A percentile compares a stretch with the other conserved stretches of the same genome.
phyloP scores from a whole-genome alignment of 1,139 yeast species.

The Blastobotrys buckinghamii region DNA sequence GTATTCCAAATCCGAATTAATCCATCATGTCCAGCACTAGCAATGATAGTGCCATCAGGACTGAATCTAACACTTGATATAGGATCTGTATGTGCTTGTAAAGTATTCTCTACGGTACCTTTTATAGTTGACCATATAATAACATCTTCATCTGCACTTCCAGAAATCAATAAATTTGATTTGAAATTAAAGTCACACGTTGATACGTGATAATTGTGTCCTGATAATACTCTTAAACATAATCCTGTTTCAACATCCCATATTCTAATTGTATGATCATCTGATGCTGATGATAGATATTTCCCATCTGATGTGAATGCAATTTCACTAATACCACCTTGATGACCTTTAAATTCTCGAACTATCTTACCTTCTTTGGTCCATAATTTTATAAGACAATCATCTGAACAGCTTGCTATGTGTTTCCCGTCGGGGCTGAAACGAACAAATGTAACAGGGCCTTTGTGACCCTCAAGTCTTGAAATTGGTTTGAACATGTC shows the following conservation, averaged over 20 bases:
- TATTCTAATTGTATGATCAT: conserved; percentile 73
- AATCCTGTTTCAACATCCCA: conserved; percentile 48
- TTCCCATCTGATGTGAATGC: conserved; percentile 73
- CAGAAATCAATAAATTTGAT: conserved; percentile 76
- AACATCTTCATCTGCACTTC: conserved; percentile 87
- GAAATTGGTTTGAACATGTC: no score
- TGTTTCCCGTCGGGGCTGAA: conserved; percentile 48
- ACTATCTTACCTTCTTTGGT: conserved; percentile 32
- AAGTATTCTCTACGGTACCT: conserved; percentile 66
- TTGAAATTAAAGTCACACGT: conserved; percentile 63
- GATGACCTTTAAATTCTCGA: conserved; percentile 52
- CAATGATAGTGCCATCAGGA: conserved; percentile 77
- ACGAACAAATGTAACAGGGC: conserved; percentile 11
- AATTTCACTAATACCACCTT: conserved; percentile 62
- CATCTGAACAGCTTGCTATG: conserved; percentile 54
- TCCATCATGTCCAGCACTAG: conserved; percentile 90
- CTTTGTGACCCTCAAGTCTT: conserved; percentile 6
- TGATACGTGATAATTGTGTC: conserved; percentile 84
- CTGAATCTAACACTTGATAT: conserved; percentile 67
- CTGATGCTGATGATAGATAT: conserved; percentile 78
- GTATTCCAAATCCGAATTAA: conserved; percentile 80
- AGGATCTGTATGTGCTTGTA: conserved; percentile 94
- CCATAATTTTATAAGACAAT: conserved; percentile 43
- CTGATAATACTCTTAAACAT: conserved; percentile 43
- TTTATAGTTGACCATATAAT: conserved; percentile 81